Base-by-base conservation (phyloP, 305 asterid genomes). In the Stenogyne calaminthoides region DNA sequence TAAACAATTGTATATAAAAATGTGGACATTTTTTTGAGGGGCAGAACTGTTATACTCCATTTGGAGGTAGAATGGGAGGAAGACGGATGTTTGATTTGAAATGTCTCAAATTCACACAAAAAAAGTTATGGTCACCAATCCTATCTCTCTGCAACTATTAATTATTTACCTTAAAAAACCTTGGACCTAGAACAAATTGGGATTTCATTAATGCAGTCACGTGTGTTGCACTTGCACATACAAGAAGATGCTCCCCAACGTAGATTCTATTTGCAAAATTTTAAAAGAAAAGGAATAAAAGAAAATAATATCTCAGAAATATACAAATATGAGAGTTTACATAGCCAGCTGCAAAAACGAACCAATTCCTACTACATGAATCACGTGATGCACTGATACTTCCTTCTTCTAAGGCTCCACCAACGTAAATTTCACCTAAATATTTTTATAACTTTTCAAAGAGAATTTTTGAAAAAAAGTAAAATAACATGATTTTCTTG, bases 181-280 rank as follows among this genome's bases (percentile, higher is more conserved):
- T 64, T 56, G 52, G 15, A 46, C 27, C 69, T 47, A n/a, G 12
- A 20, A 39, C 27, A 77, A 57, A 36, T 47, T 16, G 47, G 68
- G 36, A 72, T 55, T 60, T 47, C 76, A 76, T 80, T 44, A 81
- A 49, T 81, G 77, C 70, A 74, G 52, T 81, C 84, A 81, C 84
- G 77, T 70, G 82, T 58, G 75, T 59, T 70, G 60, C 74, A 64
- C 76, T 61, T 56, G 27, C 16, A 25, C 59, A 19, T 14, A 54
- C 22, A 36, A 69, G 59, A 51, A 14, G 54, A 54, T 52, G 68
- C 25, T 77, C 10, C n/a, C 55, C 29, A 16, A 42, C 34, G 3
- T 40, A 12, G 49, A 42, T 42, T 42, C 49, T 42, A 42, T 42
- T 42, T 10, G 4, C 46, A 42, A 42, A 14, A n/a, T 14, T 47